phyloP scores from a whole-genome alignment of 2,329 filamentous ascomycete genomes.

The Curvularia verruculosa region DNA sequence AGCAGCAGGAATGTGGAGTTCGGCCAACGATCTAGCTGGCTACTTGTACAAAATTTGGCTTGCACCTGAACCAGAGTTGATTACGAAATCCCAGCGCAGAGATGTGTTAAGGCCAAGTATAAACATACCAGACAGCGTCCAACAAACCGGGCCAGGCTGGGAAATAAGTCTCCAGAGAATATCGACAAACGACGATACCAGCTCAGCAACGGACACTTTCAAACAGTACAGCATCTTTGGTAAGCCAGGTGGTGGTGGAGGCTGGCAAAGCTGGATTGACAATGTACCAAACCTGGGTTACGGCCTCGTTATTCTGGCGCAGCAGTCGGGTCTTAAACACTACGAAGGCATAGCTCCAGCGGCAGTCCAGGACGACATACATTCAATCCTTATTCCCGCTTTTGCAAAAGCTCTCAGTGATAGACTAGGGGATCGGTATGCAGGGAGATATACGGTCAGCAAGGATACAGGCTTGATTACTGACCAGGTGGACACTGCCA shows the following conservation, averaged over 20 bases:
- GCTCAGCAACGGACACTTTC: conserved; percentile 1
- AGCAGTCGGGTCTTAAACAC: conserved; percentile 21
- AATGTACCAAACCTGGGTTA: conserved; percentile 40
- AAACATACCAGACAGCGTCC: conserved; percentile 33
- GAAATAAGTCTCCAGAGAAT: conserved; percentile 33
- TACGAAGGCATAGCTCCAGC: conserved; percentile 29
- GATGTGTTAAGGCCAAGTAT: conserved; percentile 31
- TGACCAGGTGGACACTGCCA: conserved; percentile 20
- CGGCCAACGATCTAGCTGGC: conserved; percentile 36
- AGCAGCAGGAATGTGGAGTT: conserved; percentile 43
- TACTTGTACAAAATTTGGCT: conserved; percentile 39
- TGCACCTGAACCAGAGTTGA: conserved; percentile 26
- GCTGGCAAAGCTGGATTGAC: conserved; percentile 43
- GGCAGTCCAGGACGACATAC: conserved; percentile 21
- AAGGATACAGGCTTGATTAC: conserved; percentile 27
- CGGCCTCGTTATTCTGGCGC: conserved; percentile 33
- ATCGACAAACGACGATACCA: conserved; percentile 17
- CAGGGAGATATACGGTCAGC: conserved; percentile 29
- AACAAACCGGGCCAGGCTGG: conserved; percentile 39
- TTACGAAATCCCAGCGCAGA: conserved; percentile 35
- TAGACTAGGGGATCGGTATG: conserved; percentile 25
- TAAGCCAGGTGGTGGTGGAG: conserved; percentile 42
- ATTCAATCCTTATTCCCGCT: conserved; percentile 35
- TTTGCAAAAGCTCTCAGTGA: conserved; percentile 30
- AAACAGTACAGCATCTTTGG: conserved; percentile 39